Evolutionary conservation across 2,329 filamentous ascomycete species (phyloP), one percentile per base, ranked within the genome.

Genomic region (Phyllachora maydis): DNA sequence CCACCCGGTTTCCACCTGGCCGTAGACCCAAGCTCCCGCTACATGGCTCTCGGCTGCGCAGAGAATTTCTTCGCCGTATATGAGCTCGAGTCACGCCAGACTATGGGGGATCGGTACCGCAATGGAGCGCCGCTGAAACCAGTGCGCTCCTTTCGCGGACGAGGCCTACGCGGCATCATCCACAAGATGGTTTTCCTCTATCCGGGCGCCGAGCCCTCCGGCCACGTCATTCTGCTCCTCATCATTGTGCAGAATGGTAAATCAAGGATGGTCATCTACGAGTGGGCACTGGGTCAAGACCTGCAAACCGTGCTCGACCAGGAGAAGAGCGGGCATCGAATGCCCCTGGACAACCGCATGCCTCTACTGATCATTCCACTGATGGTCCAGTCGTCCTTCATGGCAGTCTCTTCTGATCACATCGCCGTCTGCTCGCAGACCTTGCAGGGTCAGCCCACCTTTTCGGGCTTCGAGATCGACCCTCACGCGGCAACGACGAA

Each of bases 181-280:
- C 58, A 85, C 35, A 76, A 79, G 35, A 71, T 93, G 56, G 75
- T 82, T 12, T 98, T 95, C 32, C 56, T 98, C 3, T 67, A 75
- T 28, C 77, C 82, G 6, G 57, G 59, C 7, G 47, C 60, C 1
- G 59, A 66, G 25, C 70, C 83, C 29, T 58, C 66, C 7, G 56
- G 70, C 25, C 69, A 71, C 35, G 64, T 90, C 20, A 71, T 90
- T n/a, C 56, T 95, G 4, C 51, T 92, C 8, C 49, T 92, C 19
- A 57, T 73, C 11, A 36, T 65, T 10, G 45, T 59, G 24, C 49
- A 46, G 16, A 48, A 50, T 16, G 56, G 58, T 2, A 43, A 46
- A 9, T 59, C 62, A 2, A 52, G 53, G 27, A 54, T 70, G 45
- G 40, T 62, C 3, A 49, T 58, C 3, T 73, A 67, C 30, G 64